Evolutionary conservation across 2,329 filamentous ascomycete genomes (phyloP), one percentile per base, ranked within the genome.

Genomic region (Remersonia thermophila): DNA sequence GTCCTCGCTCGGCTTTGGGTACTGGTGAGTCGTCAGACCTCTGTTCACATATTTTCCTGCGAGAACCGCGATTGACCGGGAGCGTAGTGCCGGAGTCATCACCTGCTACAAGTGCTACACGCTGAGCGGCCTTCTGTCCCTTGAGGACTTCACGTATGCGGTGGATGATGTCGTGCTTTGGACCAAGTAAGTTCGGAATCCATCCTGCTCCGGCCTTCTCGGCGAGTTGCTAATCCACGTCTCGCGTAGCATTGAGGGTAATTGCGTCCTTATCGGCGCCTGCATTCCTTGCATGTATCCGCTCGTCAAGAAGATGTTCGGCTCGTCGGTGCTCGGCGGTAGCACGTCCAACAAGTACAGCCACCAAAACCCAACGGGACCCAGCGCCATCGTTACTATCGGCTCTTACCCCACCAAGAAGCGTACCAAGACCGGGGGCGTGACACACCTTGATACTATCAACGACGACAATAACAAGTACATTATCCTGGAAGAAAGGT

Each of bases 151-250:
- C 29, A 52, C 53, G 8, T 56, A 54, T 28, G 52, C 56, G 8
- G 63, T 59, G 5, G 56, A 57, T 1, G 60, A 63, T 9, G 50
- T 65, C 2, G 52, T 66, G 1, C 55, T 65, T 16, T 67, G 63
- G 63, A 66, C 63, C 7, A 53, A 56, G 61, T 64, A 53, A 51
- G 47, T 8, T 13, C n/a, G n/a, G n/a, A n/a, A n/a, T 6, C n/a
- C 17, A 25, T 18, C n/a, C 23, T 25, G 16, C 10, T 14, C 9
- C 15, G 6, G 14, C n/a, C 12, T 9, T 36, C n/a, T 3, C 8
- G 7, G 8, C 8, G 12, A 3, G 3, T 29, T 12, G 27, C 27
- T 29, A 29, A 29, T 12, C 11, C 14, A 23, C n/a, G n/a, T 29
- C 27, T 15, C 13, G 2, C 15, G 17, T 35, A 52, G 48, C 27